phyloP scores from a whole-genome alignment of 2,329 filamentous ascomycete species.

The Fusarium heterosporum region DNA sequence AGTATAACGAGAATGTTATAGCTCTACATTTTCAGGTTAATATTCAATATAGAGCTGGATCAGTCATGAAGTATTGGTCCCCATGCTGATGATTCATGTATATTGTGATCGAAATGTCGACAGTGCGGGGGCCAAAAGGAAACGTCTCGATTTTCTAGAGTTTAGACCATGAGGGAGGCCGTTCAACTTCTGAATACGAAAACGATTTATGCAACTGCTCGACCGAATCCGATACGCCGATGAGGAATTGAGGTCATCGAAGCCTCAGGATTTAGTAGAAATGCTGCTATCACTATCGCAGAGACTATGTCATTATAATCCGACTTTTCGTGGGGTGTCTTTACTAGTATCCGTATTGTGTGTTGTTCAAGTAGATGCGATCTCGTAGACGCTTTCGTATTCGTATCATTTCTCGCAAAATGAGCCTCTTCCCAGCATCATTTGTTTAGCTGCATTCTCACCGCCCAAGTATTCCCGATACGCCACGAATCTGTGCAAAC shows the following conservation, averaged over 20 bases:
- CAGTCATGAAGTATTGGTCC: no score
- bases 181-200: neutral
- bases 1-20: no score
- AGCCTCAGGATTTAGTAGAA: neutral
- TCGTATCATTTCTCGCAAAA: slow-evolving; percentile 45
- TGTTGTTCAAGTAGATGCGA: neutral
- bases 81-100: no score
- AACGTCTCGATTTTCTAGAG: no score
- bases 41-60: no score
- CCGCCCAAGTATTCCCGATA: slow-evolving; percentile 30
- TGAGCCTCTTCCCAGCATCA: slow-evolving; percentile 23
- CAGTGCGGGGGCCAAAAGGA: no score
- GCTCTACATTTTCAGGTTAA: no score
- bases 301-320: neutral
- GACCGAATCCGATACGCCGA: neutral
- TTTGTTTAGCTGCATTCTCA: slow-evolving; percentile 32
- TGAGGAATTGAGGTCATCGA: neutral
- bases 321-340: neutral
- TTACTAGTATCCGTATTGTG: neutral
- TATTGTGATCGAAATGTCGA: no score
- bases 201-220: neutral
- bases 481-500: slow-evolving; percentile 2
- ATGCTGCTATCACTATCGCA: neutral
- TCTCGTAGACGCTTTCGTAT: slow-evolving; percentile 50
- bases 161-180: no score